Evolutionary conservation across 108 stramenopile genomes (phyloP).

Genomic region (Stephanodiscus minutulus): DNA sequence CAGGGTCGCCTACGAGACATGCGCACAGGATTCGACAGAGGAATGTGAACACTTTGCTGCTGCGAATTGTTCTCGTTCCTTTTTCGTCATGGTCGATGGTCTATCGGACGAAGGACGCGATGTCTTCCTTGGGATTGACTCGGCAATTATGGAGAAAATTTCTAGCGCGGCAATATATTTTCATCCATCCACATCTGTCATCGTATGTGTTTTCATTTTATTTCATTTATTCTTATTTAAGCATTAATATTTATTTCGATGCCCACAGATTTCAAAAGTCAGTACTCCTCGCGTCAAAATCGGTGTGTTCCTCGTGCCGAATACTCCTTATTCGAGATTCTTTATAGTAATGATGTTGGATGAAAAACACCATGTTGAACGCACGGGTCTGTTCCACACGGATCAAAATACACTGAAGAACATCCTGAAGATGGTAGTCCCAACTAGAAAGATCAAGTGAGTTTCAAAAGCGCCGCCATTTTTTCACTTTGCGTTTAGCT

Average conservation of each 20-base stretch:
- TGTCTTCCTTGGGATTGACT: not conserved
- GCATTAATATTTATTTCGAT: too few species aligned
- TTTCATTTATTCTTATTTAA: too few species aligned
- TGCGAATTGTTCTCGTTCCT: not conserved
- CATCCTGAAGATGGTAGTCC: conserved; percentile 4
- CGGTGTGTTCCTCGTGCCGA: conserved; percentile 32
- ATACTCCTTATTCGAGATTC: conserved; percentile 4
- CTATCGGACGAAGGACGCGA: not conserved
- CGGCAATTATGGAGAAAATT: not conserved
- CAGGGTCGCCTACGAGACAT: not conserved
- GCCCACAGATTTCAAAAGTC: too few species aligned
- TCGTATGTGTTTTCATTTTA: not conserved
- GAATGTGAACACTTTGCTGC: not conserved
- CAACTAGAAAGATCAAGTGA: not conserved
- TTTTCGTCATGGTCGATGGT: not conserved
- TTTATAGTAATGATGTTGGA: conserved; percentile 22
- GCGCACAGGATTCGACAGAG: not conserved
- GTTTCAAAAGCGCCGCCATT: too few species aligned
- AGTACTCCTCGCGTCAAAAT: conserved; percentile 19
- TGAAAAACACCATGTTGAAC: conserved; percentile 2
- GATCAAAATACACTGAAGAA: conserved; percentile 25
- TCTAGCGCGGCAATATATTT: not conserved
- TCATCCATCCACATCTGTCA: not conserved
- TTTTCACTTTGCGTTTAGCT: too few species aligned
- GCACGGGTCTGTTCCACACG: conserved; percentile 3